phyloP scores from a whole-genome alignment of 2,329 filamentous ascomycete genomes.

The Acarospora socialis region DNA sequence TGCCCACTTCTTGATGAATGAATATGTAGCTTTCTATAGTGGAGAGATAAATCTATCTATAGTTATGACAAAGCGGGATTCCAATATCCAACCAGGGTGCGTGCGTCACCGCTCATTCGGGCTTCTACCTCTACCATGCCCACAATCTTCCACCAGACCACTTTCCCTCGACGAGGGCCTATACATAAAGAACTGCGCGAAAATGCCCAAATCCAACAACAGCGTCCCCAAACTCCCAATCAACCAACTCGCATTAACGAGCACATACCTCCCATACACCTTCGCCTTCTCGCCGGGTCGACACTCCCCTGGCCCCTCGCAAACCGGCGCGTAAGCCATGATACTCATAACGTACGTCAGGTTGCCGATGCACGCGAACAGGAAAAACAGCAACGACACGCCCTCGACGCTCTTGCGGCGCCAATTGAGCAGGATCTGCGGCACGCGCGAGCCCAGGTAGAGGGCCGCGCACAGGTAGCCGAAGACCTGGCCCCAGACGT shows the following conservation, averaged over 20 bases:
- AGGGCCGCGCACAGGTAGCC: slow-evolving; percentile 82
- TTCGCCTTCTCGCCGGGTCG: slow-evolving; percentile 46
- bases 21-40: no score
- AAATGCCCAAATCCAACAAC: slow-evolving; percentile 71
- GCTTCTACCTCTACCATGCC: no score
- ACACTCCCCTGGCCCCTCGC: slow-evolving; percentile 39
- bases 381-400: slow-evolving; percentile 84
- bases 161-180: no score
- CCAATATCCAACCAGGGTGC: no score
- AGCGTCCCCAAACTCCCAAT: slow-evolving; percentile 79
- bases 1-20: no score
- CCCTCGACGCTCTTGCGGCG: slow-evolving; percentile 86
- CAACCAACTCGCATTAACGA: slow-evolving; percentile 85
- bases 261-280: slow-evolving; percentile 67
- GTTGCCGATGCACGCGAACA: slow-evolving; percentile 93
- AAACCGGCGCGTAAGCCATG: slow-evolving; percentile 71
- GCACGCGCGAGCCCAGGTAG: slow-evolving; percentile 79
- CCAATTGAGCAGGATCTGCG: slow-evolving; percentile 85
- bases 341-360: slow-evolving; percentile 87
- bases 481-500: slow-evolving; percentile 71
- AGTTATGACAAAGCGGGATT: no score
- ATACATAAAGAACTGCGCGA: slow-evolving; percentile 86
- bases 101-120: no score
- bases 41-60: no score
- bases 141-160: no score